A percentile compares a stretch with the other conserved stretches of the same genome.
These are phyloP conservation scores for Geotrichum cucujoidarum DNA, from an alignment of 1,139 yeast species.

Conservation along the genomic window DNA sequence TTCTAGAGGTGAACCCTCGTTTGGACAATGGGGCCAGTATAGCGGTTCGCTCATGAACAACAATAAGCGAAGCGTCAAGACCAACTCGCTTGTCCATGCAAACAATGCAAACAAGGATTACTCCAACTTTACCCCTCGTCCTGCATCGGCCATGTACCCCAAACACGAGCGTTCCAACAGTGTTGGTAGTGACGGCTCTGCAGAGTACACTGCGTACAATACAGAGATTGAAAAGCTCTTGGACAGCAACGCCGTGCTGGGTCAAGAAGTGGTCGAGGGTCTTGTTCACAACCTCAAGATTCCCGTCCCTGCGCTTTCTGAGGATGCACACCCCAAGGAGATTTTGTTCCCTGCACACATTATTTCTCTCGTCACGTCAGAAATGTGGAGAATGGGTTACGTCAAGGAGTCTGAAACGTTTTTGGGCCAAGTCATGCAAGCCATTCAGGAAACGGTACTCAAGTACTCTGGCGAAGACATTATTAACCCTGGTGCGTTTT, in stretches of 20 bases:
- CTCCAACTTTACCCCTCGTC: constrained; percentile 34
- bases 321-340: constrained; percentile 80
- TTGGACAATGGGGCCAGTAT: constrained; percentile 10
- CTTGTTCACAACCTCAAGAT: constrained; percentile 81
- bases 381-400: constrained; percentile 97
- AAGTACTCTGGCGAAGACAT: constrained; percentile 69
- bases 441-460: constrained; percentile 61
- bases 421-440: constrained; percentile 82
- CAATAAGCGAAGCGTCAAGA: constrained; percentile 32
- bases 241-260: constrained; percentile 73
- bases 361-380: constrained; percentile 83
- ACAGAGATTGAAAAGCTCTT: constrained; percentile 44
- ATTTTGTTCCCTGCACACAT: constrained; percentile 96
- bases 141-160: constrained; percentile 32
- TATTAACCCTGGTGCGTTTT: constrained; percentile 90
- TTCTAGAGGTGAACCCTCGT: constrained; percentile 22
- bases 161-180: constrained; percentile 28
- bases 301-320: constrained; percentile 76
- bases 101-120: constrained; percentile 24
- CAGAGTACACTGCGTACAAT: constrained; percentile 31
- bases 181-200: constrained; percentile 27
- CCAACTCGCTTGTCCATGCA: constrained; percentile 32
- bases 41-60: constrained; percentile 17
- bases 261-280: constrained; percentile 83
- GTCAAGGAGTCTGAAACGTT: constrained; percentile 89